Evolutionary conservation across 108 stramenopile species (phyloP).

Genomic region (Fistulifera solaris): DNA sequence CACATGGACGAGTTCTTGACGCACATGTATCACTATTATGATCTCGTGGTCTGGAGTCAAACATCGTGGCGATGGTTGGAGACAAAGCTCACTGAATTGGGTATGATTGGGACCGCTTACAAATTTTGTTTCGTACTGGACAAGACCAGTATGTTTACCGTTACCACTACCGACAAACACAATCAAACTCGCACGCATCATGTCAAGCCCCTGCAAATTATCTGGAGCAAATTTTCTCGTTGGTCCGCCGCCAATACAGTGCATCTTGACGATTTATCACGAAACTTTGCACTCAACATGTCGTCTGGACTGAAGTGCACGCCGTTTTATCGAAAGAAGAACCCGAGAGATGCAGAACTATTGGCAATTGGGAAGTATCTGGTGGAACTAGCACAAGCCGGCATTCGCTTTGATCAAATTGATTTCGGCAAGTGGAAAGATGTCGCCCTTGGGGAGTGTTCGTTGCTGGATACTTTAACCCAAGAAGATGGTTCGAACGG

Average conservation of each 20-base stretch:
- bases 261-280: conserved; percentile 87
- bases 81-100: conserved; percentile 89
- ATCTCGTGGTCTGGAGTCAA: conserved; percentile 92
- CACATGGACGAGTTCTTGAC: conserved; percentile 80
- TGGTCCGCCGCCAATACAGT: conserved; percentile 84
- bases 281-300: conserved; percentile 93
- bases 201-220: conserved; percentile 95
- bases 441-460: conserved; percentile 29
- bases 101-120: conserved; percentile 80
- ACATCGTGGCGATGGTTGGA: conserved; percentile 97
- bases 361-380: conserved; percentile 47
- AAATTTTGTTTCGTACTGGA: conserved; percentile 90
- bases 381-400: conserved; percentile 39
- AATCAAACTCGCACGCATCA: conserved; percentile 62
- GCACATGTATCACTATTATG: conserved; percentile 76
- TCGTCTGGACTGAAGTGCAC: conserved; percentile 61
- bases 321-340: conserved; percentile 68
- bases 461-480: neutral
- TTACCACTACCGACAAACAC: conserved; percentile 51
- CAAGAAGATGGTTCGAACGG: neutral
- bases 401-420: conserved; percentile 46
- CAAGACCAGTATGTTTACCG: conserved; percentile 92
- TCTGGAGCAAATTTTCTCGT: conserved; percentile 87
- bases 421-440: conserved; percentile 62
- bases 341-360: conserved; percentile 37